Evolutionary conservation across 345 rosid genomes (phyloP).

Genomic region (Luvunga scandens): DNA sequence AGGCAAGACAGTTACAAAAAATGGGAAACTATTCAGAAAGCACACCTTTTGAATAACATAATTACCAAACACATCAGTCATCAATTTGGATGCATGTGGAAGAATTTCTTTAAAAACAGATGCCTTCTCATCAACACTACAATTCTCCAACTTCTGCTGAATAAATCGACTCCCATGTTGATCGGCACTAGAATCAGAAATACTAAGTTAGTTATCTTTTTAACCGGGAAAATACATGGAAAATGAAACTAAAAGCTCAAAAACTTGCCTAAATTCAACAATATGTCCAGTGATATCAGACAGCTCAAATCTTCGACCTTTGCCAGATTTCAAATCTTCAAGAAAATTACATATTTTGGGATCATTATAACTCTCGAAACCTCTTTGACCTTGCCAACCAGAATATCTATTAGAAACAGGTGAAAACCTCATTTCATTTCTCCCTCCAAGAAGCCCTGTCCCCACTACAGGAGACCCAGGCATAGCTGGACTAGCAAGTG

Average conservation of each 20-base stretch:
- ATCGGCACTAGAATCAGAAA: slow-evolving; percentile 55
- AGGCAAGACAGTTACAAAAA: background rate
- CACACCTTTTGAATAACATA: slow-evolving; percentile 74
- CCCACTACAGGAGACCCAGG: slow-evolving; percentile 26
- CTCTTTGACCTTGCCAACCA: slow-evolving; percentile 51
- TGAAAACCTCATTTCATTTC: slow-evolving; percentile 28
- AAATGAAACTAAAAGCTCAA: background rate
- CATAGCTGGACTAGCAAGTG: slow-evolving; percentile 35
- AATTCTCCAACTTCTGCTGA: slow-evolving; percentile 70
- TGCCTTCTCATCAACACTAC: slow-evolving; percentile 54
- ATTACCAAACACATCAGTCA: slow-evolving; percentile 80
- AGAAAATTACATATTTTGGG: slow-evolving; percentile 44
- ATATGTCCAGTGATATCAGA: slow-evolving; percentile 59
- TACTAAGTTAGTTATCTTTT: slow-evolving; percentile 11
- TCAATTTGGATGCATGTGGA: slow-evolving; percentile 57
- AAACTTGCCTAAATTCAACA: slow-evolving; percentile 62
- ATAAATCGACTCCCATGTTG: slow-evolving; percentile 79
- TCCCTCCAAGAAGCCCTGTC: slow-evolving; percentile 24
- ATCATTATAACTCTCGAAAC: slow-evolving; percentile 37
- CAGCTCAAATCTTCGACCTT: slow-evolving; percentile 61
- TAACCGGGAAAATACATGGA: background rate
- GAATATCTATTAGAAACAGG: slow-evolving; percentile 37
- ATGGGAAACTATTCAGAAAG: background rate
- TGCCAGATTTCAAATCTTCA: slow-evolving; percentile 62
- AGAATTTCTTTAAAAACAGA: slow-evolving; percentile 64